A percentile compares a stretch with the other conserved stretches of the same genome.
These are phyloP conservation scores for Trichoderma arundinaceum DNA, from an alignment of 2,329 filamentous ascomycete species.

Conservation along the genomic window DNA sequence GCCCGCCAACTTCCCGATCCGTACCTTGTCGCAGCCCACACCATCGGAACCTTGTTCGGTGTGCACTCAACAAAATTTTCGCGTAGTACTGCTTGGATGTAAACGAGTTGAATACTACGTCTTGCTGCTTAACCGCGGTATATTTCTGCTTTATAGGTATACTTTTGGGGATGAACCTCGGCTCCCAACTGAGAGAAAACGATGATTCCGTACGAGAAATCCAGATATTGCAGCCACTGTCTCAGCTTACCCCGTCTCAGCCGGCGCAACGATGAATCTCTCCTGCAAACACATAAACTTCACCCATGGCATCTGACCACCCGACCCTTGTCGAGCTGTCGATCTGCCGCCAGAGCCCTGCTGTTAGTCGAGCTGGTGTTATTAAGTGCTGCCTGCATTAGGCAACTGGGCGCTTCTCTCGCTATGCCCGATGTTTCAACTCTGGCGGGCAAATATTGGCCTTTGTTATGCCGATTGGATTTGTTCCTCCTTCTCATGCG, in stretches of 20 bases:
- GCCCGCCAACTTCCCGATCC: slow-evolving; percentile 20
- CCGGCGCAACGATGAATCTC: too few species aligned
- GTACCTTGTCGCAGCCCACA: slow-evolving; percentile 16
- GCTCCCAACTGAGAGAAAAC: background rate
- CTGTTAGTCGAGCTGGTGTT: background rate
- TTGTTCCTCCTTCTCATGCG: background rate
- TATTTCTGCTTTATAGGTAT: background rate
- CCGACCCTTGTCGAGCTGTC: slow-evolving; percentile 19
- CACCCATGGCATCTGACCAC: slow-evolving; percentile 9
- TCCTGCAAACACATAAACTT: background rate
- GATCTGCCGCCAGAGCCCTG: slow-evolving; percentile 25
- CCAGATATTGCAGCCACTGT: background rate
- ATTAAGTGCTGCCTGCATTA: background rate
- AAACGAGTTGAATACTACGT: too few species aligned
- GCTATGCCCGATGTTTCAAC: slow-evolving; percentile 1
- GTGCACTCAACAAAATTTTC: too few species aligned
- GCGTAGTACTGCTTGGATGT: too few species aligned
- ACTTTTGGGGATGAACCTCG: background rate
- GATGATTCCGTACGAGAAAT: too few species aligned
- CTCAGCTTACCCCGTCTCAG: background rate
- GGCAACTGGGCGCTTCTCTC: background rate
- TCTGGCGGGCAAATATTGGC: background rate
- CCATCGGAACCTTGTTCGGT: background rate
- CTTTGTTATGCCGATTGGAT: background rate
- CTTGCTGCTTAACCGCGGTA: background rate